Evolutionary conservation across 1,284 basidiomycete species (phyloP).

Genomic region (Rhodotorula sp.): DNA sequence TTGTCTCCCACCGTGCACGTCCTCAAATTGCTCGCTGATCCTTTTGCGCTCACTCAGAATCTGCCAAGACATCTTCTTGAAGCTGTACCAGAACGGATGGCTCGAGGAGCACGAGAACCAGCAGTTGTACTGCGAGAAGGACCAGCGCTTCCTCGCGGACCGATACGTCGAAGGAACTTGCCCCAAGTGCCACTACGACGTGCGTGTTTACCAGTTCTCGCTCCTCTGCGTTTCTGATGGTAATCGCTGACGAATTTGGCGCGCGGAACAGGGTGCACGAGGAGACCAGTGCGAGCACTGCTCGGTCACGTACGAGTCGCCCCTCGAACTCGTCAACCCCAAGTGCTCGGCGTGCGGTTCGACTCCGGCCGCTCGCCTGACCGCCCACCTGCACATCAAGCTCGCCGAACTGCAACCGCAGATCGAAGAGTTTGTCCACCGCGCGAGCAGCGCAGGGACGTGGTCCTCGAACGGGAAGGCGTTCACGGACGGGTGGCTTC

Average conservation of each 20-base stretch:
- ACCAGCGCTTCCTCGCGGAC: conserved; percentile 87
- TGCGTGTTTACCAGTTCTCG: conserved; percentile 47
- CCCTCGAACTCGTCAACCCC: conserved; percentile 91
- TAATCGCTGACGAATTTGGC: background rate
- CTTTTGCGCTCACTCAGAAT: conserved; percentile 59
- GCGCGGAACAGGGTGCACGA: conserved; percentile 75
- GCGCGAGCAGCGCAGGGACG: conserved; percentile 73
- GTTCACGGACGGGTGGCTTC: conserved; percentile 86
- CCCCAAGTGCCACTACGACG: conserved; percentile 82
- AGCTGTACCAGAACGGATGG: conserved; percentile 72
- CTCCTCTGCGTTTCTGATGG: background rate
- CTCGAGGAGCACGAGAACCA: conserved; percentile 80
- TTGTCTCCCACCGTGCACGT: background rate
- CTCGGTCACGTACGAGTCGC: conserved; percentile 81
- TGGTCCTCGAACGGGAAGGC: conserved; percentile 93
- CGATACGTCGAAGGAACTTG: conserved; percentile 93
- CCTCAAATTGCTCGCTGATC: background rate
- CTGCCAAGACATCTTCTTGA: conserved; percentile 80
- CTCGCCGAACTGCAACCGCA: conserved; percentile 79
- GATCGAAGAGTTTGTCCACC: conserved; percentile 85
- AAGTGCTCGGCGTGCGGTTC: conserved; percentile 84
- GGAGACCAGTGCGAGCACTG: conserved; percentile 99
- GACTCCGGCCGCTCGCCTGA: conserved; percentile 61
- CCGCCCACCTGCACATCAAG: conserved; percentile 92
- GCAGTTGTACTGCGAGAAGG: conserved; percentile 90